Evolutionary conservation across 2,329 filamentous ascomycete species (phyloP), one percentile per base, ranked within the genome.

Genomic region (Beauveria asiatica): DNA sequence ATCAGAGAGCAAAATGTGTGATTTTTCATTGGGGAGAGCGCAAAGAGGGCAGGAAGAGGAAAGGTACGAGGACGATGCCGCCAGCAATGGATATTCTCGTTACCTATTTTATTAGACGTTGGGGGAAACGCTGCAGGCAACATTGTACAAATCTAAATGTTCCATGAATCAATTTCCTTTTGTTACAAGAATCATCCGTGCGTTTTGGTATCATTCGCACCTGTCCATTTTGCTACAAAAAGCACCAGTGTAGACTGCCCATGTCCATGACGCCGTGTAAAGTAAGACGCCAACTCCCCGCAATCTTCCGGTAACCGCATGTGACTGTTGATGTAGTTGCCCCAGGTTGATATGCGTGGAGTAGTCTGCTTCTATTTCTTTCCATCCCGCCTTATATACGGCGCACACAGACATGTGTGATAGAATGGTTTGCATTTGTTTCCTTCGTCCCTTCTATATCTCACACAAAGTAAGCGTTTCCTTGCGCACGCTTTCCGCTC

Each of bases 71-170:
- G 44, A 48, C 8, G 1, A 27, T 13, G 16, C 27, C 23, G 25
- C n/a, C 30, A 30, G 11, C 16, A 10, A 41, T 49, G 23, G 52
- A 56, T 45, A 41, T 48, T 39, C 19, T 25, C 45, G 19, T 46
- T 50, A 5, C 9, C 30, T 41, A 23, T 52, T 42, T 42, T 39
- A 27, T 62, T 62, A 64, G 61, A 64, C 63, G 37, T 52, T 13
- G 23, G 52, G 39, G 56, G 27, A 48, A 57, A 30, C 46, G 57
- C 52, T 56, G 45, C 21, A 53, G 57, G 60, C 48, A 57, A 57
- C 57, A 62, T 63, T 64, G 61, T 64, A 63, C 58, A 62, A 61
- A 61, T 61, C 57, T 30, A 57, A 57, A 61, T 52, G 39, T 61
- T 41, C 59, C 53, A 61, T 51, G 46, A 57, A 57, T 45, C 41